A percentile compares a stretch with the other conserved stretches of the same genome.
Conservation (phyloP, 352 stramenopile genomes). For the Phytophthora capsici region DNA sequence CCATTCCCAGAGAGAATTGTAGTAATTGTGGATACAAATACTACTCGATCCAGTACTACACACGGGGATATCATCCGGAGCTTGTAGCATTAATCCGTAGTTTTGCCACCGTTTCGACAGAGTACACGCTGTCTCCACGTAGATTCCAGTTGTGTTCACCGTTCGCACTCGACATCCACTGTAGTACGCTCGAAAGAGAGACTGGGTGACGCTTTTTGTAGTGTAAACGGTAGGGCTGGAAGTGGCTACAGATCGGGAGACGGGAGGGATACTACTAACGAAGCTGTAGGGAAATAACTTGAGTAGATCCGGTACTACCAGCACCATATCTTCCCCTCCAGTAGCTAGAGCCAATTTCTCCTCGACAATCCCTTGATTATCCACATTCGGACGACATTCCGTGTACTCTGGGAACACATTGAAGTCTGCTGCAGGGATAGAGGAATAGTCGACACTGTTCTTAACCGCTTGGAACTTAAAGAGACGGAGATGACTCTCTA, state of each 20-base stretch:
- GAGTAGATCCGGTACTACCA: conserved; percentile 31
- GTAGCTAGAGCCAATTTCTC: conserved; percentile 34
- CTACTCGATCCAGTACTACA: conserved; percentile 25
- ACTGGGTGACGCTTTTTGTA: conserved; percentile 28
- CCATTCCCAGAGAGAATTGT: conserved; percentile 41
- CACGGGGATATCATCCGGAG: conserved; percentile 31
- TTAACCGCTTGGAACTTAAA: conserved; percentile 39
- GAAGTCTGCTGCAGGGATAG: conserved; percentile 35
- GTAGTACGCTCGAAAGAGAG: conserved; percentile 34
- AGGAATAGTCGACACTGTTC: conserved; percentile 38
- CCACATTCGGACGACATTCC: conserved; percentile 26
- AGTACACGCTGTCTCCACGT: conserved; percentile 25
- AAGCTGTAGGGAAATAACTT: conserved; percentile 38
- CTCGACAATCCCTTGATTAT: conserved; percentile 16
- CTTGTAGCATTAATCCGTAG: conserved; percentile 40
- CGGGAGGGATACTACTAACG: conserved; percentile 19
- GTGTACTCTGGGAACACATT: conserved; percentile 40
- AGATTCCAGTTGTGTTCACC: conserved; percentile 34
- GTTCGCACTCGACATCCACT: conserved; percentile 24
- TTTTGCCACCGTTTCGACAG: conserved; percentile 28
- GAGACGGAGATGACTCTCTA: conserved; percentile 23
- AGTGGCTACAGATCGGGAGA: conserved; percentile 22
- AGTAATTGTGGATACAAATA: conserved; percentile 43
- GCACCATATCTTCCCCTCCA: conserved; percentile 21
- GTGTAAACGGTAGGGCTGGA: conserved; percentile 27